A percentile compares a stretch with the other conserved stretches of the same genome.
Conservation (phyloP, 2,329 filamentous ascomycete species). For the Aspergillus neoniger region DNA sequence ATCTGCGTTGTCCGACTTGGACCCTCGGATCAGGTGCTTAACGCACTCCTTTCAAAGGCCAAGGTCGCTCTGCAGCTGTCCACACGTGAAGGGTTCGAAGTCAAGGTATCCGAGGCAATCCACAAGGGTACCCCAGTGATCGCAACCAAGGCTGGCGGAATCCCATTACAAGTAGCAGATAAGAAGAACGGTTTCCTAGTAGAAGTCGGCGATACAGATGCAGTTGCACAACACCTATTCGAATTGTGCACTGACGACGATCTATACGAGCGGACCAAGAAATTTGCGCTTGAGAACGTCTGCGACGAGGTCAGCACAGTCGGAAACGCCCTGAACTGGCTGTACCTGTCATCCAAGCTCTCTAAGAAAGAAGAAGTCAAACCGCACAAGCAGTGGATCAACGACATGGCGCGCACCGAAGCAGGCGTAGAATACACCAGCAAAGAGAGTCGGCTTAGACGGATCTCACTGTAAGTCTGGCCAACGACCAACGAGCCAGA, state of each 20-base stretch:
- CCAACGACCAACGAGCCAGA: background rate
- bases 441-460: conserved; percentile 60
- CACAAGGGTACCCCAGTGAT: conserved; percentile 80
- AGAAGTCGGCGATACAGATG: conserved; percentile 66
- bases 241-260: conserved; percentile 66
- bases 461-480: conserved; percentile 13
- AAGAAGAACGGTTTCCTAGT: conserved; percentile 74
- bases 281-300: conserved; percentile 65
- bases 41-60: conserved; percentile 71
- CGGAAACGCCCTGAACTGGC: conserved; percentile 74
- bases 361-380: conserved; percentile 58
- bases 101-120: conserved; percentile 81
- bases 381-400: conserved; percentile 68
- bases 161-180: conserved; percentile 75
- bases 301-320: conserved; percentile 82
- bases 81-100: conserved; percentile 79
- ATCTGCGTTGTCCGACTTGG: conserved; percentile 76
- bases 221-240: conserved; percentile 68
- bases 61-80: conserved; percentile 77
- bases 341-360: conserved; percentile 72
- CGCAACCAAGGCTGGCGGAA: conserved; percentile 73
- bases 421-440: conserved; percentile 61
- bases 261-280: conserved; percentile 67
- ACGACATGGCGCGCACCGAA: conserved; percentile 70
- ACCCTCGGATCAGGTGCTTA: conserved; percentile 77